Evolutionary conservation across 2,329 filamentous ascomycete genomes (phyloP).

Genomic region (Tolypocladium guangdongense): DNA sequence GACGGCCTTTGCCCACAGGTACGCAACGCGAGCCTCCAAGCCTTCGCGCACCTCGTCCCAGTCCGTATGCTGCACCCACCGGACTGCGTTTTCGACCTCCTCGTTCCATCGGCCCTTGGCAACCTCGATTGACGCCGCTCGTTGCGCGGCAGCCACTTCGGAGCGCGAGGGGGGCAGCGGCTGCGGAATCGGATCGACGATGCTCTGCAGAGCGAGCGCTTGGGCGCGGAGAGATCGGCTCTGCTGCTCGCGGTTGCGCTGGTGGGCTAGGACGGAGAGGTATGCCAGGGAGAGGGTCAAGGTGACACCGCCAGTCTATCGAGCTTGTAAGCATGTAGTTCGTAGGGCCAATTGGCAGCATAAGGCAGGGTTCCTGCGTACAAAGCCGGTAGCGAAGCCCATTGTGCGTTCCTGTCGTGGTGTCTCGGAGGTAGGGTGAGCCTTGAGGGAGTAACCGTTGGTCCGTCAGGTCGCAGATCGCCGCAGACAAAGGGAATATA

Average conservation of each 20-base stretch:
- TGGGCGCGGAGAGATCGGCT: slow-evolving; percentile 46
- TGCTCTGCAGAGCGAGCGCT: slow-evolving; percentile 38
- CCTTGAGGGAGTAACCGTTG: neutral
- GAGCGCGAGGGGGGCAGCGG: slow-evolving; percentile 38
- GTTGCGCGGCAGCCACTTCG: slow-evolving; percentile 38
- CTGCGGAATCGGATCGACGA: slow-evolving; percentile 37
- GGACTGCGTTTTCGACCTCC: slow-evolving; percentile 57
- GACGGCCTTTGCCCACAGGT: slow-evolving; percentile 31
- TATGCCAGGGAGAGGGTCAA: slow-evolving; percentile 65
- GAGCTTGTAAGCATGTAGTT: slow-evolving; percentile 2
- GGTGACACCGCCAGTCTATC: slow-evolving; percentile 62
- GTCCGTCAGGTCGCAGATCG: neutral
- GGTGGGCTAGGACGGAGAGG: slow-evolving; percentile 59
- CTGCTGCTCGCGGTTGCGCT: slow-evolving; percentile 53
- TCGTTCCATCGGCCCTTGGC: slow-evolving; percentile 71
- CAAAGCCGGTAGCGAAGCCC: slow-evolving; percentile 67
- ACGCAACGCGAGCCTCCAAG: slow-evolving; percentile 37
- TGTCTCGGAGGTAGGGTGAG: slow-evolving; percentile 1
- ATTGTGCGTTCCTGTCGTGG: slow-evolving; percentile 29
- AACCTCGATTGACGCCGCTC: slow-evolving; percentile 49
- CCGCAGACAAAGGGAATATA: neutral
- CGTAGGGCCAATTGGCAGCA: neutral
- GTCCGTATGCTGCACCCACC: slow-evolving; percentile 54
- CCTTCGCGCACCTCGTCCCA: slow-evolving; percentile 52
- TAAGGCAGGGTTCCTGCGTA: slow-evolving; percentile 30